These are phyloP conservation scores for Fagopyrum homotropicum DNA, from an alignment of 148 eudicot genomes.

Conservation along the genomic window DNA sequence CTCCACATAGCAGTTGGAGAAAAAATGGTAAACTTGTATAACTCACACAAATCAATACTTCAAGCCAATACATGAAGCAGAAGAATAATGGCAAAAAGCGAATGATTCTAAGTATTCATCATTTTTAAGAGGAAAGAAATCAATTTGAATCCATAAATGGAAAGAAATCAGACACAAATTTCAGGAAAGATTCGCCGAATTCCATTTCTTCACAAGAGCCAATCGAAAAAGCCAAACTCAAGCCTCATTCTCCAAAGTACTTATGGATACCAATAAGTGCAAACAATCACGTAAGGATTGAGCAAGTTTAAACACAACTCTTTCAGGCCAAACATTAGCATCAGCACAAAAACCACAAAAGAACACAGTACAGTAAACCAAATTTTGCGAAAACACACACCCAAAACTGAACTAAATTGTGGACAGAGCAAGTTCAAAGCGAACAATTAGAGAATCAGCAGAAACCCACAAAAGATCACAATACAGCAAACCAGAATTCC, in stretches of 20 bases:
- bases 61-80: no score
- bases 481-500: neutral
- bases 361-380: neutral
- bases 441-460: neutral
- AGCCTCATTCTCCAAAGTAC: neutral
- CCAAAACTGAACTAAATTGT: neutral
- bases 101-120: neutral
- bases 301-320: neutral
- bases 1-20: no score
- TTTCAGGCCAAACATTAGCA: no score
- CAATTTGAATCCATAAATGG: neutral
- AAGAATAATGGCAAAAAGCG: no score
- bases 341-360: no score
- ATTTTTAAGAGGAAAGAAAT: neutral
- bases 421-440: no score
- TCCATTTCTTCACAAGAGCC: neutral
- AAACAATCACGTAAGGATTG: neutral
- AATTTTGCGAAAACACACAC: no score
- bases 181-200: neutral
- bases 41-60: no score
- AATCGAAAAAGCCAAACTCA: neutral
- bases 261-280: neutral
- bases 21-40: no score
- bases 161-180: neutral
- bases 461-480: slow-evolving; percentile 9